These are phyloP conservation scores for Solanum chiquidenum DNA, from an alignment of 257 asterid genomes.

Conservation along the genomic window DNA sequence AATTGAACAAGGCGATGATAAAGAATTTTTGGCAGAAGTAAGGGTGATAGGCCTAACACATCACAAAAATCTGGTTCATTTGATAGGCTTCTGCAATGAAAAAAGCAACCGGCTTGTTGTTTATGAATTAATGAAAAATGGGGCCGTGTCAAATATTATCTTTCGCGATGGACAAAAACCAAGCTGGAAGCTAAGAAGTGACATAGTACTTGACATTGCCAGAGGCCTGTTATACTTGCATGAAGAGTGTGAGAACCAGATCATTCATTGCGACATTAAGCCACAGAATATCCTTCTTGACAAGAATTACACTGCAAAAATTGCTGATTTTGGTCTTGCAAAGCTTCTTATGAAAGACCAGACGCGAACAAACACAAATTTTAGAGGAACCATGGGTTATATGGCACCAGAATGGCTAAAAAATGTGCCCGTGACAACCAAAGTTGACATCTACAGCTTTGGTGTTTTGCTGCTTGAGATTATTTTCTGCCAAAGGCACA, in stretches of 20 bases:
- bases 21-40: slow-evolving; percentile 46
- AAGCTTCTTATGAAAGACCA: slow-evolving; percentile 41
- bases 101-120: slow-evolving; percentile 29
- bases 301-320: slow-evolving; percentile 31
- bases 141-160: slow-evolving; percentile 29
- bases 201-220: slow-evolving; percentile 43
- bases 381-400: slow-evolving; percentile 57
- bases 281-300: slow-evolving; percentile 57
- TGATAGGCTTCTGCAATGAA: slow-evolving; percentile 38
- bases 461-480: slow-evolving; percentile 48
- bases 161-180: slow-evolving; percentile 18
- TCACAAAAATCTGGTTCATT: slow-evolving; percentile 53
- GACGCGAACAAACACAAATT: slow-evolving; percentile 25
- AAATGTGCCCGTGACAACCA: slow-evolving; percentile 38
- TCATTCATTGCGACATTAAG: slow-evolving; percentile 60
- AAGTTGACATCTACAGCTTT: slow-evolving; percentile 49
- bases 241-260: slow-evolving; percentile 51
- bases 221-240: slow-evolving; percentile 50
- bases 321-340: slow-evolving; percentile 58
- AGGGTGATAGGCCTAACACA: slow-evolving; percentile 37
- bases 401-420: slow-evolving; percentile 59
- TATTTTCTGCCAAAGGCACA: neutral
- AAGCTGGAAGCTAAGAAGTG: slow-evolving; percentile 30
- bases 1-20: slow-evolving; percentile 17
- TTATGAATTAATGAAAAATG: slow-evolving; percentile 40